Evolutionary conservation across 2,329 filamentous ascomycete species (phyloP).

Genomic region (Diaporthe helianthi): DNA sequence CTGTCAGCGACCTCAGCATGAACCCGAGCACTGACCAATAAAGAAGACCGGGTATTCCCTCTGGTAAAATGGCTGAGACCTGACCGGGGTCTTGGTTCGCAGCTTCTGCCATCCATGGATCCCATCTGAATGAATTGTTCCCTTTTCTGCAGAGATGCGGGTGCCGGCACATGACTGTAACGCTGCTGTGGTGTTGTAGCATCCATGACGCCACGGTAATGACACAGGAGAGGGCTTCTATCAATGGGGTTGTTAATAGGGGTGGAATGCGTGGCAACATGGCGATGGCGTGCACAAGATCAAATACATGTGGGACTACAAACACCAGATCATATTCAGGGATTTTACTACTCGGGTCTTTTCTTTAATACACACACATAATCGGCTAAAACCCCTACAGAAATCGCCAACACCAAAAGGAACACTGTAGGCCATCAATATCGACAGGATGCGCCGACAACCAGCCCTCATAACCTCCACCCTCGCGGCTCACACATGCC

Average conservation of each 20-base stretch:
- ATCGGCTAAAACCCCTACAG: no score
- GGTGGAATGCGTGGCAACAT: background rate
- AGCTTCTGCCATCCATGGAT: background rate
- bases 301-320: no score
- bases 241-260: no score
- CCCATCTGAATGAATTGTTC: no score
- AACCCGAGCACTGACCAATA: background rate
- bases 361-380: no score
- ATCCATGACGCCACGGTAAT: background rate
- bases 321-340: no score
- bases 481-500: background rate
- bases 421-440: background rate
- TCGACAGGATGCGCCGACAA: background rate
- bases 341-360: no score
- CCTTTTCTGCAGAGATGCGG: background rate
- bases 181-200: background rate
- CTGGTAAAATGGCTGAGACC: background rate
- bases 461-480: background rate
- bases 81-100: background rate
- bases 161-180: background rate
- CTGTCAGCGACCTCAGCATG: conserved; percentile 5
- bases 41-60: background rate
- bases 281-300: background rate
- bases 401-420: no score
- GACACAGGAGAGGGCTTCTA: background rate